Conservation (phyloP, 306 rosid genomes). For the Malus sylvestris region DNA sequence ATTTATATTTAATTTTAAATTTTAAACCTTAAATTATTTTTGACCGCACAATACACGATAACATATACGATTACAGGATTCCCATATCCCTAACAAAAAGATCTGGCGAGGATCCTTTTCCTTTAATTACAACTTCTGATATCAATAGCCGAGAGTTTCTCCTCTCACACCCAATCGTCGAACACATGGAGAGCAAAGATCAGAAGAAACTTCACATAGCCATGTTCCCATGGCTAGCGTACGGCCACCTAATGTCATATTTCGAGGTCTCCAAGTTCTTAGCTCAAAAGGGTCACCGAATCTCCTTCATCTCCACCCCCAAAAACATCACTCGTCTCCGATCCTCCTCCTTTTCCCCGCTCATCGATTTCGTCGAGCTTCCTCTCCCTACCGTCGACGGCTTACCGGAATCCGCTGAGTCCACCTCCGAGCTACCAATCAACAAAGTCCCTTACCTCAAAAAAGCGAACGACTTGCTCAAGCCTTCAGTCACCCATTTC, state of each 20-base stretch:
- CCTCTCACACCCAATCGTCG: background rate
- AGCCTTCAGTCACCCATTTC: background rate
- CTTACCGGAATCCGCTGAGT: constrained; percentile 13
- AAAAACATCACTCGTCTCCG: constrained; percentile 15
- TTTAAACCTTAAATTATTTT: too few relatives aligned
- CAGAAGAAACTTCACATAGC: constrained; percentile 3
- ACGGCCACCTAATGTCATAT: constrained; percentile 18
- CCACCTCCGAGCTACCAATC: constrained; percentile 17
- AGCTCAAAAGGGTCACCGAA: constrained; percentile 24
- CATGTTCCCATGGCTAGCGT: constrained; percentile 25
- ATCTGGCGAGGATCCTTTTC: too few relatives aligned
- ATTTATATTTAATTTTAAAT: too few relatives aligned
- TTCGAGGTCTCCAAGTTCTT: constrained; percentile 17
- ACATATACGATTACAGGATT: too few relatives aligned
- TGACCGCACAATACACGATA: too few relatives aligned
- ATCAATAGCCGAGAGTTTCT: too few relatives aligned
- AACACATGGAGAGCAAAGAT: background rate
- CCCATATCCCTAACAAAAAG: too few relatives aligned
- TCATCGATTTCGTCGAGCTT: constrained; percentile 11
- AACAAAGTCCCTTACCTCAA: constrained; percentile 15
- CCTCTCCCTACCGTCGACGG: constrained; percentile 11
- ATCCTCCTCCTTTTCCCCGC: background rate
- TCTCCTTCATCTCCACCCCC: constrained; percentile 27
- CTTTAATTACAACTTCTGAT: too few relatives aligned
- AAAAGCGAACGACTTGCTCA: constrained; percentile 19